These are phyloP conservation scores for Debaryomyces fabryi DNA, from an alignment of 1,139 yeast genomes.

Conservation along the genomic window DNA sequence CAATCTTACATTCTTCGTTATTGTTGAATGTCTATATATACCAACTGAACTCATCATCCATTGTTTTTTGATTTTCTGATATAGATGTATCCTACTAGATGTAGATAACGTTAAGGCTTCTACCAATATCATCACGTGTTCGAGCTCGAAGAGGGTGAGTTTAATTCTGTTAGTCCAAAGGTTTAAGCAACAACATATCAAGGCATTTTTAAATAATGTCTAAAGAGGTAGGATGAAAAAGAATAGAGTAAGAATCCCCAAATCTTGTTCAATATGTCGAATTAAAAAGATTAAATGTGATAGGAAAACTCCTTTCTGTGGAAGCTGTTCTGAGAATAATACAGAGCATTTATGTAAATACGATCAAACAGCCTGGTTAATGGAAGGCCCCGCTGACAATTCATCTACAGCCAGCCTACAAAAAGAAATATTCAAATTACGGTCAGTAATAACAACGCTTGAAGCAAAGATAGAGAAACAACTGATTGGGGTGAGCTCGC, in stretches of 20 bases:
- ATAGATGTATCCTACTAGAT: too few relatives aligned
- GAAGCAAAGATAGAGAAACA: background rate
- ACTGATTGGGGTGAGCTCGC: background rate
- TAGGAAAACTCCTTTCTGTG: constrained; percentile 28
- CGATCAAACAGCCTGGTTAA: constrained; percentile 19
- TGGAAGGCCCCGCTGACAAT: background rate
- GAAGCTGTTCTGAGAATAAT: constrained; percentile 25
- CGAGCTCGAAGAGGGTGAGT: too few relatives aligned
- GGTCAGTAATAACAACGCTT: background rate
- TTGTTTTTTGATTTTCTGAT: background rate
- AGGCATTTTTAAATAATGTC: background rate
- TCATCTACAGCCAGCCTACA: background rate
- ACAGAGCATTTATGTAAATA: constrained; percentile 25
- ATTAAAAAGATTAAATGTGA: constrained; percentile 36
- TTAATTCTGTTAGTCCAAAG: background rate
- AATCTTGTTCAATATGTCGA: constrained; percentile 24
- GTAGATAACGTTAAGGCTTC: too few relatives aligned
- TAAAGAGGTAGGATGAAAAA: background rate
- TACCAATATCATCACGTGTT: too few relatives aligned
- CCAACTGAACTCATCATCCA: background rate
- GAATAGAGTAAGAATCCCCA: background rate
- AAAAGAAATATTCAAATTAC: background rate
- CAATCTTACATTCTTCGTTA: too few relatives aligned
- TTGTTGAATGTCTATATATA: too few relatives aligned
- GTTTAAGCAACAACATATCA: background rate